These are phyloP conservation scores for Carex myosuroides DNA, from an alignment of 176 grass and related monocot genomes.

Conservation along the genomic window DNA sequence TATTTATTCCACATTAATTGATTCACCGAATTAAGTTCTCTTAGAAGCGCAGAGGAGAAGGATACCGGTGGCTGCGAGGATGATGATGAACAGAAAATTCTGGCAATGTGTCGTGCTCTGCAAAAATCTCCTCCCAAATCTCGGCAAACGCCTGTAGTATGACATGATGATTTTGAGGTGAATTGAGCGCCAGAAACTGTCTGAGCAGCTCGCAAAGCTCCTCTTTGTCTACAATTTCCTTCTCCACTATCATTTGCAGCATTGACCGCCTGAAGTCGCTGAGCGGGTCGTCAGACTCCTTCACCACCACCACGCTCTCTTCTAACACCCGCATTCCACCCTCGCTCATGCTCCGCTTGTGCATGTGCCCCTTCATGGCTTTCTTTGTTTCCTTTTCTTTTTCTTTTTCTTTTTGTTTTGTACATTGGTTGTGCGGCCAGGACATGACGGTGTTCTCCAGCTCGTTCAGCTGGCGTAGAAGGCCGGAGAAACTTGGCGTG, in stretches of 20 bases:
- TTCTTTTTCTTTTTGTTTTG: neutral
- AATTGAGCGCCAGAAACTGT: constrained; percentile 82
- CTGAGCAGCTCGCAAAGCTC: constrained; percentile 63
- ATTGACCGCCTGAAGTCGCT: constrained; percentile 84
- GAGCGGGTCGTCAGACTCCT: constrained; percentile 65
- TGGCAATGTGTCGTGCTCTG: neutral
- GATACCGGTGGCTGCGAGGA: constrained; percentile 13
- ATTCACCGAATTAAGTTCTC: neutral
- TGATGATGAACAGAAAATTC: neutral
- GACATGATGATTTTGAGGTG: constrained; percentile 56
- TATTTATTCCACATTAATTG: neutral
- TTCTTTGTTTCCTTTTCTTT: neutral
- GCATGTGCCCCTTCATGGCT: neutral
- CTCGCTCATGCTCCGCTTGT: constrained; percentile 1
- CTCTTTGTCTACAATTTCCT: constrained; percentile 54
- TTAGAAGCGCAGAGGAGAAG: constrained; percentile 11
- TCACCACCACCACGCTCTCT: constrained; percentile 81
- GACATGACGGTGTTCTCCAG: constrained; percentile 36
- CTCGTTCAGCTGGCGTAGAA: constrained; percentile 43
- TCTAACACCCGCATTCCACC: constrained; percentile 29
- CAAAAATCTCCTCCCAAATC: constrained; percentile 86
- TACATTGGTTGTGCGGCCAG: neutral
- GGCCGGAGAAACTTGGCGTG: constrained; percentile 38
- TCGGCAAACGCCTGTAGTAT: constrained; percentile 79
- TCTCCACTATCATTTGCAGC: constrained; percentile 85